Percentiles rank a stretch among this genome's conserved stretches.
Conservation (phyloP, 1,139 yeast species). For the Cylindricascospora bacillispora region DNA sequence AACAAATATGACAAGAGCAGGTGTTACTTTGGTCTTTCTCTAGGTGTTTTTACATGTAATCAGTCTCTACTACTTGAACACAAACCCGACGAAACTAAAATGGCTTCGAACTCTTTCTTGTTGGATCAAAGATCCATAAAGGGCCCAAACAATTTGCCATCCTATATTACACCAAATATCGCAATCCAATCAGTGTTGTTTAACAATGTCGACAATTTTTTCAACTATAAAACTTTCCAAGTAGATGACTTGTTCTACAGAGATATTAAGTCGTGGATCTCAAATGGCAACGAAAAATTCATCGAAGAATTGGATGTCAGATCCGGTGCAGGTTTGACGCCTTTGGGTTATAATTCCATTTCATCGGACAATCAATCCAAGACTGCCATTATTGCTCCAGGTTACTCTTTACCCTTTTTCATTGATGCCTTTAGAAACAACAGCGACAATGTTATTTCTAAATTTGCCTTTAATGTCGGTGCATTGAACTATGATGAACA, state of each 20-base stretch:
- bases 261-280: too few species aligned
- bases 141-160: too few species aligned
- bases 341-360: constrained; percentile 54
- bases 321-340: constrained; percentile 71
- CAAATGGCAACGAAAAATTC: constrained; percentile 32
- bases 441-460: constrained; percentile 28
- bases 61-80: too few species aligned
- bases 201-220: constrained; percentile 48
- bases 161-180: too few species aligned
- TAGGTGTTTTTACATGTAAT: too few species aligned
- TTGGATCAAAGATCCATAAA: too few species aligned
- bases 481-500: constrained; percentile 55
- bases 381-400: constrained; percentile 46
- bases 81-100: too few species aligned
- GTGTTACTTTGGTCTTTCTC: too few species aligned
- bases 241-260: constrained; percentile 49
- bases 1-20: too few species aligned
- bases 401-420: constrained; percentile 46
- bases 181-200: constrained; percentile 56
- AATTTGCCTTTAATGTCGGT: constrained; percentile 56
- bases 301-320: constrained; percentile 48
- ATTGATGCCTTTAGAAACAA: constrained; percentile 40
- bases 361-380: constrained; percentile 28
- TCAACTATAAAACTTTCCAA: constrained; percentile 58
- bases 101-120: too few species aligned